Evolutionary conservation across 2,329 filamentous ascomycete genomes (phyloP), one percentile per base, ranked within the genome.

Genomic region (Sarocladium brachiariae): DNA sequence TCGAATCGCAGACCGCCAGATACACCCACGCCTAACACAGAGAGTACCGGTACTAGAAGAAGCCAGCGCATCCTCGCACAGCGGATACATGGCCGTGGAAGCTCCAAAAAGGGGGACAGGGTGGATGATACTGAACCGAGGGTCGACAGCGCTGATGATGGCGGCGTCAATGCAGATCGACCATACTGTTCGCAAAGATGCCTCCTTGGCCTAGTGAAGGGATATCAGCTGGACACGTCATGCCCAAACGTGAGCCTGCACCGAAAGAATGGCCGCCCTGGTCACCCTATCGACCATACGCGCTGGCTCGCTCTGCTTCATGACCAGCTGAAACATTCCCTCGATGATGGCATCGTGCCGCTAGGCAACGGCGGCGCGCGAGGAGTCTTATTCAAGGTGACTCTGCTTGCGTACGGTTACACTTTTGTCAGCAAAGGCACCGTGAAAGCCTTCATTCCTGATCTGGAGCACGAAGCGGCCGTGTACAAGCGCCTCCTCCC

Each of bases 351-450:
- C 2, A 62, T 68, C 21, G 50, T 52, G 1, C 55, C 49, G 9
- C 51, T 72, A 0, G 53, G 57, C 8, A 18, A 58, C 14, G 51
- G 58, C 24, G 66, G 71, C 4, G 56, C 68, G 1, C 61, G 65
- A 7, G 64, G 70, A 13, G 67, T 64, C 4, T 56, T 74, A 5
- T 75, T 76, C 54, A 59, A 63, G 50, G 57, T 75, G 4, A 69
- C 65, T 8, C 61, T 75, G 35, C 55, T 66, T 23, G 58, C 53
- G 2, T 65, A 73, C 53, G 64, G 69, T 53, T 75, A 75, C 58
- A 71, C 65, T 2, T 68, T 75, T 41, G 59, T 69, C 24, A 59
- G 63, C 47, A 76, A 76, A 55, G 66, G 65, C 19, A 73, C 64
- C 1, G 59, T 67, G 2, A 21, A 14, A 18, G 60, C 53, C 16